Evolutionary conservation across 2,329 filamentous ascomycete species (phyloP).

Genomic region (Xylariaceae sp.): DNA sequence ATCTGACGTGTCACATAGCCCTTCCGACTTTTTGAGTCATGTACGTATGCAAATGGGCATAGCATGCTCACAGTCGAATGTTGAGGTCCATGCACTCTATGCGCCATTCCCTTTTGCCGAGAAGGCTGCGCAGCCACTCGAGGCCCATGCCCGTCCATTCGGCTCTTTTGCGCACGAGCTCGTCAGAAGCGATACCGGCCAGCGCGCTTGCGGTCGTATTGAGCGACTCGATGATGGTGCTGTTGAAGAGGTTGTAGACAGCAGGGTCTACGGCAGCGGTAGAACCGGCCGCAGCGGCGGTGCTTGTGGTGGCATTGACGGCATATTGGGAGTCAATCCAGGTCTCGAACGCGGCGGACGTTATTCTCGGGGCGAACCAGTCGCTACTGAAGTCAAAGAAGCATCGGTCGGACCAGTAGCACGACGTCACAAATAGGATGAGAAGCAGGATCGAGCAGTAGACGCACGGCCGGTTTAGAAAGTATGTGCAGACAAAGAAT

Average conservation of each 20-base stretch:
- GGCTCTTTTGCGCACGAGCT: conserved; percentile 47
- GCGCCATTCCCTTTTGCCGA: conserved; percentile 82
- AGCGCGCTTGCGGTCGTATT: conserved; percentile 67
- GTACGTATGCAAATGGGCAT: neutral
- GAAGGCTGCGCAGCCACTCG: conserved; percentile 77
- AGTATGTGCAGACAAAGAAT: conserved; percentile 89
- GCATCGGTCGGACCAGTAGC: conserved; percentile 82
- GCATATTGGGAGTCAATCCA: conserved; percentile 41
- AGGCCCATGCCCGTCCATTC: conserved; percentile 74
- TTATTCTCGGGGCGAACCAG: conserved; percentile 81
- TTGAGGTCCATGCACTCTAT: conserved; percentile 88
- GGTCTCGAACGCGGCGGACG: conserved; percentile 59
- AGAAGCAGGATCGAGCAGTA: conserved; percentile 96
- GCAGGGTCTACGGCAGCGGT: conserved; percentile 29
- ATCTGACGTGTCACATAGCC: conserved; percentile 8
- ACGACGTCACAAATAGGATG: conserved; percentile 87
- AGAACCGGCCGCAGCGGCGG: conserved; percentile 26
- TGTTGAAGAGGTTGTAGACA: conserved; percentile 36
- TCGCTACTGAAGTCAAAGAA: conserved; percentile 90
- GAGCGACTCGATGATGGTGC: conserved; percentile 50
- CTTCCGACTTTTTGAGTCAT: neutral
- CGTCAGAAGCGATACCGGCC: conserved; percentile 61
- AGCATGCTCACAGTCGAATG: conserved; percentile 57
- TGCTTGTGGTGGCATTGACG: conserved; percentile 26
- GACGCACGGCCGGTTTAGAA: conserved; percentile 92